Conservation (phyloP, 1,139 yeast genomes). For the Wickerhamomyces sp. region DNA sequence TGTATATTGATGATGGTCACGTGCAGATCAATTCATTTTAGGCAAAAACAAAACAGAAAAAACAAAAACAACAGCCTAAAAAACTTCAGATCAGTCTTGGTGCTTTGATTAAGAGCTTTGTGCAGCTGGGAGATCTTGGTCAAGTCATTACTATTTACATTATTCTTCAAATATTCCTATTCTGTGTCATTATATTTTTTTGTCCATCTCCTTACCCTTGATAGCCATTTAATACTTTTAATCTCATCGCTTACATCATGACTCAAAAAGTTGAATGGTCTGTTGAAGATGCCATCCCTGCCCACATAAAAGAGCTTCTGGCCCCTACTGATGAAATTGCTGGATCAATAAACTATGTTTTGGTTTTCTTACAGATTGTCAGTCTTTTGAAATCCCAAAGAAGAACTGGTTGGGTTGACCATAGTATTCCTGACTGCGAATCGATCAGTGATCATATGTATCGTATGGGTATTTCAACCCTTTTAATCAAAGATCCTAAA, state of each 20-base stretch:
- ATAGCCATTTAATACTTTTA: neutral
- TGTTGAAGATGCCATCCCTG: conserved; percentile 58
- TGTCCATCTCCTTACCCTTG: neutral
- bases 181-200: too few relatives aligned
- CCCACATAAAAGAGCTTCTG: conserved; percentile 41
- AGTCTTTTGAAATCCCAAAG: conserved; percentile 72
- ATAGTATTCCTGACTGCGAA: conserved; percentile 57
- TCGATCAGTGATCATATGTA: conserved; percentile 96
- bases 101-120: too few relatives aligned
- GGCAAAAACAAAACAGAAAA: neutral
- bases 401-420: conserved; percentile 94
- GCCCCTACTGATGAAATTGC: conserved; percentile 12
- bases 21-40: too few relatives aligned
- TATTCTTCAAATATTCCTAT: too few relatives aligned
- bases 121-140: neutral
- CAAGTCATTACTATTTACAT: too few relatives aligned
- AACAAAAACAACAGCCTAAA: neutral
- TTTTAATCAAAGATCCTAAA: conserved; percentile 56
- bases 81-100: neutral
- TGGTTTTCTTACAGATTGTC: conserved; percentile 74
- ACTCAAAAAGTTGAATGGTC: conserved; percentile 39
- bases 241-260: conserved; percentile 2
- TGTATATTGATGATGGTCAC: too few relatives aligned
- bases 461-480: conserved; percentile 82
- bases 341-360: conserved; percentile 40